Evolutionary conservation across 768 basidiomycete genomes (phyloP).

Genomic region (Pleurotus pulmonarius): DNA sequence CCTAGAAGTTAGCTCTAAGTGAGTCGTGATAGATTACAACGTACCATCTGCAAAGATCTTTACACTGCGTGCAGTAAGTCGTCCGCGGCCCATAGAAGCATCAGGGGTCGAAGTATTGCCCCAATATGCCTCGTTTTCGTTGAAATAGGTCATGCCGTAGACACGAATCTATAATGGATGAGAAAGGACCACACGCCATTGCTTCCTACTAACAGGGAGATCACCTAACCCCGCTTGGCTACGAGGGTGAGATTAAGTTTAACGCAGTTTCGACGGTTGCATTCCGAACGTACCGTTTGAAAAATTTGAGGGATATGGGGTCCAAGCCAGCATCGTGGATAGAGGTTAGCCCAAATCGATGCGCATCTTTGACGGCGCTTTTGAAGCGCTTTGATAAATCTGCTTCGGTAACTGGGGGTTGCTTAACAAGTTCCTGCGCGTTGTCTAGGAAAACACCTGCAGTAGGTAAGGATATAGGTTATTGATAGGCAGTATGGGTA

Average conservation of each 20-base stretch:
- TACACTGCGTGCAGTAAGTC: conserved; percentile 69
- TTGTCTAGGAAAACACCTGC: conserved; percentile 81
- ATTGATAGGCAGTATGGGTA: neutral
- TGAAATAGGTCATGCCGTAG: conserved; percentile 73
- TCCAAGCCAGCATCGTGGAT: conserved; percentile 84
- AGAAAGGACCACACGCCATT: neutral
- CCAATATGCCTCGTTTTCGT: conserved; percentile 68
- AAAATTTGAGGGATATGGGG: conserved; percentile 70
- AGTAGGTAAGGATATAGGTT: conserved; percentile 1
- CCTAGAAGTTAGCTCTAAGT: no score
- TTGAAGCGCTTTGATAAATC: conserved; percentile 61
- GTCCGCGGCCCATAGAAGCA: conserved; percentile 52
- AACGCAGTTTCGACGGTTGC: neutral
- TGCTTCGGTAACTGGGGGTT: conserved; percentile 58
- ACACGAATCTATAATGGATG: conserved; percentile 57
- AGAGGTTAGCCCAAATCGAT: conserved; percentile 70
- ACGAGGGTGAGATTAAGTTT: conserved; percentile 5
- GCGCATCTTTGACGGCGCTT: conserved; percentile 61
- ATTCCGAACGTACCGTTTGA: conserved; percentile 45
- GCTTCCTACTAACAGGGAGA: conserved; percentile 49
- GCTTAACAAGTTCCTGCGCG: conserved; percentile 70
- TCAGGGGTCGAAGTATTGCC: conserved; percentile 60
- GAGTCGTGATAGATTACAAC: neutral
- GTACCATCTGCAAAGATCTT: conserved; percentile 76
- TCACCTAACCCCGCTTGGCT: conserved; percentile 60